Evolutionary conservation across 495 filamentous ascomycete genomes (phyloP).

Genomic region (Lophiotrema nucula): DNA sequence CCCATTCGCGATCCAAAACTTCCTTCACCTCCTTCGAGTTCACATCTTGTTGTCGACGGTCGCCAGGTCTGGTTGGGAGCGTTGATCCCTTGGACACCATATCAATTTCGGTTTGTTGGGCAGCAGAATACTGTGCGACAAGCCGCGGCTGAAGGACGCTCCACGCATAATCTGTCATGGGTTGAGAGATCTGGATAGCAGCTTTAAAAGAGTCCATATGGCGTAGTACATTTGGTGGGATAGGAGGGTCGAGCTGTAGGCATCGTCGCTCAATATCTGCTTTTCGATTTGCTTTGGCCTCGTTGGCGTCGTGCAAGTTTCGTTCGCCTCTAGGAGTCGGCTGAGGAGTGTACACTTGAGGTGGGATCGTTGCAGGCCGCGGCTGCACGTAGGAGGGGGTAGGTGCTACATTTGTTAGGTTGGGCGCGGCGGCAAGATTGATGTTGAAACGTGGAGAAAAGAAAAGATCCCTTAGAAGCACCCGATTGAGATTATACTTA

Average conservation of each 20-base stretch:
- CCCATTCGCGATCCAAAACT: slow-evolving; percentile 62
- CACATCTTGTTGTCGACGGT: slow-evolving; percentile 46
- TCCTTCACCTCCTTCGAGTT: slow-evolving; percentile 59
- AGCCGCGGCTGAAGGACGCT: slow-evolving; percentile 62
- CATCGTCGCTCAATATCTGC: slow-evolving; percentile 69
- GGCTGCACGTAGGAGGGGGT: slow-evolving; percentile 7
- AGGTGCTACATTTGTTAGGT: slow-evolving; percentile 21
- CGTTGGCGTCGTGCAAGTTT: slow-evolving; percentile 48
- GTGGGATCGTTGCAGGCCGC: slow-evolving; percentile 19
- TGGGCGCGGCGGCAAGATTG: background rate
- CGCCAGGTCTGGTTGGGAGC: slow-evolving; percentile 47
- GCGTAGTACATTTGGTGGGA: slow-evolving; percentile 56
- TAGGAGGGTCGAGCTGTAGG: slow-evolving; percentile 58
- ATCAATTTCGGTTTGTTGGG: slow-evolving; percentile 55
- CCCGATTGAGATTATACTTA: slow-evolving; percentile 14
- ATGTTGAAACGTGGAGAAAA: background rate
- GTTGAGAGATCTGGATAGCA: slow-evolving; percentile 62
- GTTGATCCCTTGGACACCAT: slow-evolving; percentile 42
- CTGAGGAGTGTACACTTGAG: slow-evolving; percentile 5
- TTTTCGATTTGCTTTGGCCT: slow-evolving; percentile 58
- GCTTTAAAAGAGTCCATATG: slow-evolving; percentile 70
- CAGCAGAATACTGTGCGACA: slow-evolving; percentile 58
- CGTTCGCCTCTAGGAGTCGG: slow-evolving; percentile 38
- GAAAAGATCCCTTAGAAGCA: background rate
- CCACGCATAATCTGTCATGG: slow-evolving; percentile 65